Conservation (phyloP, 257 asterid species). For the Solanum verrucosum region DNA sequence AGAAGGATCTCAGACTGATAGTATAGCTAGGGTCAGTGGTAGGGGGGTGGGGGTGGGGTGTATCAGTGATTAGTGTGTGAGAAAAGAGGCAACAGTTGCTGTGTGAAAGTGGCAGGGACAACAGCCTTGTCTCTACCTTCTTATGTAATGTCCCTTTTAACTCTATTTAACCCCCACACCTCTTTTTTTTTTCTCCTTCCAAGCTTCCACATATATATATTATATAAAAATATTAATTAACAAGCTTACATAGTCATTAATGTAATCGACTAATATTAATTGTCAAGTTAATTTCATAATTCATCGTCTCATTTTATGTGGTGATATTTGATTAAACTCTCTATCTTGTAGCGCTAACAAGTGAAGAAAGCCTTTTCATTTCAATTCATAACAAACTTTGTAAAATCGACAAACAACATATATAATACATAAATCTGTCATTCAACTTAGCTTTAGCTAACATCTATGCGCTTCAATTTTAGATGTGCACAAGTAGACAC, state of each 20-base stretch:
- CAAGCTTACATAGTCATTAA: not conserved
- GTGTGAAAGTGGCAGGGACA: constrained; percentile 19
- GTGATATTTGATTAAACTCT: too few relatives aligned
- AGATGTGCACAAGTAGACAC: not conserved
- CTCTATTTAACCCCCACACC: not conserved
- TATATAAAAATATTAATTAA: too few relatives aligned
- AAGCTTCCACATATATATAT: not conserved
- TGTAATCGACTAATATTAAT: not conserved
- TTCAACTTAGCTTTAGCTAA: not conserved
- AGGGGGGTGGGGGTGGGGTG: not conserved
- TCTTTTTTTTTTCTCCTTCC: not conserved
- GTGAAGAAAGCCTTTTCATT: not conserved
- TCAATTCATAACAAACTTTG: too few relatives aligned
- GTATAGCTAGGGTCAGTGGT: not conserved
- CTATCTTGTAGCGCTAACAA: not conserved
- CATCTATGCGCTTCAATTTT: not conserved
- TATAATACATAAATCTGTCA: too few relatives aligned
- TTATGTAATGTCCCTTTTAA: constrained; percentile 44
- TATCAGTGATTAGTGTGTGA: not conserved
- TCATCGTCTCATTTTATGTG: not conserved
- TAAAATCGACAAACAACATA: too few relatives aligned
- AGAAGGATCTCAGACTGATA: not conserved
- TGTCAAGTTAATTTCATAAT: not conserved
- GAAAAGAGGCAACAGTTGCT: constrained; percentile 11
- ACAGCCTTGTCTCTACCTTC: constrained; percentile 46